Evolutionary conservation across 768 basidiomycete species (phyloP), one percentile per base, ranked within the genome.

Genomic region (Crassisporium funariophilum): DNA sequence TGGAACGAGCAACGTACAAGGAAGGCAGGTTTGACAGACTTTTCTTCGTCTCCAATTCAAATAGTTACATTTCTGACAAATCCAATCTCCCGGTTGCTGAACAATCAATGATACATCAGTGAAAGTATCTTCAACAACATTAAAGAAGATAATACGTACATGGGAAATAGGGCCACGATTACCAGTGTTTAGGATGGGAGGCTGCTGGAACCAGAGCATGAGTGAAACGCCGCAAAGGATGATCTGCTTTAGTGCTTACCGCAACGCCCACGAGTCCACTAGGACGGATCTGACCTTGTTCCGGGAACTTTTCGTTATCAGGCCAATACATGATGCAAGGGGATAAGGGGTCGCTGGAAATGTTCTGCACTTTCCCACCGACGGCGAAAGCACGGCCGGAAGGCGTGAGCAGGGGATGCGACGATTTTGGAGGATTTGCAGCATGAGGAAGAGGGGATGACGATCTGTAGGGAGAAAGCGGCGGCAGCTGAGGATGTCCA

Each of bases 301-400:
- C 85, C 1, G 91, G 91, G 50, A 89, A 72, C 4, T 87, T 78
- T 60, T 93, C 91, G 56, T 93, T 93, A 64, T 91, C 90, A 4
- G 91, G 90, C 91, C 91, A 93, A 57, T 86, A 92, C 82, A 92
- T 84, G 69, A 91, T 75, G 56, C 90, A 90, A 3, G 90, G 86
- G 21, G 71, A 57, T 39, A 82, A 62, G 15, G 88, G 87, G 61
- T 92, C 88, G 29, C 56, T 70, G 20, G 88, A 91, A 49, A 92
- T 66, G 56, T 93, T 91, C 57, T 85, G 86, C 5, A 92, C 88
- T 53, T 81, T 81, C 8, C 90, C 91, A 46, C 89, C 88, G 17
- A 78, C 63, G 41, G 86, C 82, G 50, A 93, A 84, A 7, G 84
- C 80, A 16, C 85, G 79, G 2, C 91, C 91, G 9, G 89, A 90